A percentile compares a stretch with the other conserved stretches of the same genome.
phyloP scores from a whole-genome alignment of 371 early-diverging fungal genomes.

The Fennellomyces sp. region DNA sequence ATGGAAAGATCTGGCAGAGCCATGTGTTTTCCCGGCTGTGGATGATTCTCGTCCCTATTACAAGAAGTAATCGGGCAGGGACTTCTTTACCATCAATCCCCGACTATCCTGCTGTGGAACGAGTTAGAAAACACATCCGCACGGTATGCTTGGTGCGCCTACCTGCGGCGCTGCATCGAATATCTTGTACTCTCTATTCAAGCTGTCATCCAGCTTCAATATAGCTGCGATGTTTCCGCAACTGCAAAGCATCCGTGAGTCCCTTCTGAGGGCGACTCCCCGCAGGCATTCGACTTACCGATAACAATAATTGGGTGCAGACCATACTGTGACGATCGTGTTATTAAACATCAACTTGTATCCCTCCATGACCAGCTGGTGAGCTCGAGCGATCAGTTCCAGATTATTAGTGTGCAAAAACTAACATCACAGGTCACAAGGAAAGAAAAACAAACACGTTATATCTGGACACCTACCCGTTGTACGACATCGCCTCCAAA shows the following conservation, averaged over 20 bases:
- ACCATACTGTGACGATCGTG: slow-evolving; percentile 98
- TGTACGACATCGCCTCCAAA: slow-evolving; percentile 95
- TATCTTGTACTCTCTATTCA: slow-evolving; percentile 81
- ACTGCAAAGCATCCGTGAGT: slow-evolving; percentile 49
- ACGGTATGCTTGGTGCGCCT: slow-evolving; percentile 8
- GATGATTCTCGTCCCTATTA: no score
- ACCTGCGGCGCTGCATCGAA: slow-evolving; percentile 87
- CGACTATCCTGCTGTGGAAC: slow-evolving; percentile 71
- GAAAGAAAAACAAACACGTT: not conserved
- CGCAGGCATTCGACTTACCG: slow-evolving; percentile 40
- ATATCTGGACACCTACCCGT: slow-evolving; percentile 49
- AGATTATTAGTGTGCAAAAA: slow-evolving; percentile 90
- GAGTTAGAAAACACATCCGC: no score
- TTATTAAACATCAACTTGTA: slow-evolving; percentile 95
- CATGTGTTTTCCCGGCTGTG: no score
- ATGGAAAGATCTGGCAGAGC: no score
- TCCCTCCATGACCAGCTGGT: slow-evolving; percentile 99
- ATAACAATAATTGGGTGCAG: slow-evolving; percentile 99
- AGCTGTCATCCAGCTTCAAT: slow-evolving; percentile 93
- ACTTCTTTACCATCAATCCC: slow-evolving; percentile 76
- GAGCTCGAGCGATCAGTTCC: slow-evolving; percentile 96
- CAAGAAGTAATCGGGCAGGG: slow-evolving; percentile 92
- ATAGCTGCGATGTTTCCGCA: slow-evolving; percentile 99
- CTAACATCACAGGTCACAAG: slow-evolving; percentile 30
- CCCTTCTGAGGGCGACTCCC: no score